These are phyloP conservation scores for Kuraishia piskuri DNA, from an alignment of 805 yeast genomes.

Conservation along the genomic window DNA sequence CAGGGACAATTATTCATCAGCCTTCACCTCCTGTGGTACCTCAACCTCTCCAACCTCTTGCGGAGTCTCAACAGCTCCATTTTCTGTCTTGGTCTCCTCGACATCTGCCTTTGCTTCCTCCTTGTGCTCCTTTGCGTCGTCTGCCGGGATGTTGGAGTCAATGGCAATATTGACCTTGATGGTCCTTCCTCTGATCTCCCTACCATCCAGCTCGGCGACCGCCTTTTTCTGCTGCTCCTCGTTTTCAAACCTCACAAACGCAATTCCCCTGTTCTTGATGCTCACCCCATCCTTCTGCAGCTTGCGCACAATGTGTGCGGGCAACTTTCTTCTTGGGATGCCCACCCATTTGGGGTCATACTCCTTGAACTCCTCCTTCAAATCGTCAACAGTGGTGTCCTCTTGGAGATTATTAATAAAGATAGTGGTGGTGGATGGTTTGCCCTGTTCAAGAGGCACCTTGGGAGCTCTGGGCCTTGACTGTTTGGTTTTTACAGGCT, in stretches of 20 bases:
- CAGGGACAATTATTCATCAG: not conserved
- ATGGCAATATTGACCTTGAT: conserved; percentile 68
- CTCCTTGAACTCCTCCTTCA: conserved; percentile 35
- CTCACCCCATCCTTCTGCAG: conserved; percentile 36
- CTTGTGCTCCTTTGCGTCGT: conserved; percentile 1
- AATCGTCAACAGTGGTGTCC: conserved; percentile 35
- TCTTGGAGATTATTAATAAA: conserved; percentile 55
- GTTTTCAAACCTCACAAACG: conserved; percentile 45
- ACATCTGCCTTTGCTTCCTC: conserved; percentile 8
- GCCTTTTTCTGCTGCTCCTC: conserved; percentile 40
- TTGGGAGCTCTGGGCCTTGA: conserved; percentile 7
- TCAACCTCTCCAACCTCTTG: not conserved
- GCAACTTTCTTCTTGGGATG: conserved; percentile 45
- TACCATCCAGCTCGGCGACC: conserved; percentile 58
- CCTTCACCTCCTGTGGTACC: not conserved
- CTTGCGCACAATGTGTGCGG: conserved; percentile 32
- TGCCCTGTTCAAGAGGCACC: conserved; percentile 35
- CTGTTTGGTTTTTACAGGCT: conserved; percentile 11
- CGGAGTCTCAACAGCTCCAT: not conserved
- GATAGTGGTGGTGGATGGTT: conserved; percentile 47
- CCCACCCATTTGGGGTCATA: conserved; percentile 49
- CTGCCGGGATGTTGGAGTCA: conserved; percentile 32
- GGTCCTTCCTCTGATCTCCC: conserved; percentile 54
- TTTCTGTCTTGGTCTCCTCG: conserved; percentile 2
- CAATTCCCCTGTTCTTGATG: conserved; percentile 54